phyloP scores from a whole-genome alignment of 2,329 filamentous ascomycete species.

The Trichoderma atrobrunneum region DNA sequence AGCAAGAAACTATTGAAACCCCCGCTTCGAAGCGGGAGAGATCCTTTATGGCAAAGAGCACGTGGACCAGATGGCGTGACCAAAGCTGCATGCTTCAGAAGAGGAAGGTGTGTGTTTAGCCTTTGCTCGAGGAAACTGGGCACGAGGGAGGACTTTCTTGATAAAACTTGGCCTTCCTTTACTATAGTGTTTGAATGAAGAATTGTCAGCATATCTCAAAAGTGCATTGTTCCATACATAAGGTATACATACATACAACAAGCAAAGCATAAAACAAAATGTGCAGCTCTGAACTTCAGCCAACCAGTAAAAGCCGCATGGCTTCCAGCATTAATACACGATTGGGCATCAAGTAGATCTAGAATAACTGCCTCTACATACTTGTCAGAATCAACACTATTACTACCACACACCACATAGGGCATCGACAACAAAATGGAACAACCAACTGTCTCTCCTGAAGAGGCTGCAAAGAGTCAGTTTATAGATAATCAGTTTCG shows the following conservation, averaged over 20 bases:
- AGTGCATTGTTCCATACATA: neutral
- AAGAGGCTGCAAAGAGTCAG: neutral
- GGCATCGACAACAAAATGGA: neutral
- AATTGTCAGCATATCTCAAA: neutral
- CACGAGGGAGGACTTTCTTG: neutral
- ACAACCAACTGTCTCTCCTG: neutral
- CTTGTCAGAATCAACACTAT: neutral
- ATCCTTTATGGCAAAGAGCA: neutral
- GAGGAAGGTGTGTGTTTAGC: neutral
- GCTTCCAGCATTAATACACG: neutral
- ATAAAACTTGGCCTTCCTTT: neutral
- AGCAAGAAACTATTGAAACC: neutral
- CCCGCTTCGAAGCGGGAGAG: neutral
- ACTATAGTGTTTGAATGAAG: neutral
- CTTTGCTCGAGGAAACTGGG: neutral
- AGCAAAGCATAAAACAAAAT: neutral
- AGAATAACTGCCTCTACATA: neutral
- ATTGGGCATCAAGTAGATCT: neutral
- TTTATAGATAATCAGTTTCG: neutral
- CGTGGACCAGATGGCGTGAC: neutral
- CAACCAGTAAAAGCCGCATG: neutral
- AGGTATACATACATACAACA: neutral
- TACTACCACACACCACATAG: neutral
- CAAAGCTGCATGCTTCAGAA: neutral
- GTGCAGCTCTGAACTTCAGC: neutral